Base-by-base conservation (phyloP, 2,329 filamentous ascomycete species). In the Tothia fuscella region DNA sequence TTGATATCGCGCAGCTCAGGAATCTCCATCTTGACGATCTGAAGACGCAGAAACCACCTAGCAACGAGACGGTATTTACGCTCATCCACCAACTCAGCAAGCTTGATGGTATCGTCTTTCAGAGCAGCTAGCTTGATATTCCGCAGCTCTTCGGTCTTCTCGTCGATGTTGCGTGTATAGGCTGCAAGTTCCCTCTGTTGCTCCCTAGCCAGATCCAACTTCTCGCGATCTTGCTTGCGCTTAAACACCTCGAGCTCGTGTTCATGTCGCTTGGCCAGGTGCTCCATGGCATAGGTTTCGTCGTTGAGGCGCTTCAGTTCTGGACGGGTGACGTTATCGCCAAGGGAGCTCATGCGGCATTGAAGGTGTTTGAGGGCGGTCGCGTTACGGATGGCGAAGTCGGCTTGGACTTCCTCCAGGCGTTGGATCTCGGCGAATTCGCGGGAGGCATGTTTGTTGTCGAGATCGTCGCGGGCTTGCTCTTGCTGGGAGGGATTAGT, bases 141-240 rank as follows among this genome's bases (percentile, higher is more conserved):
- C 10, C 21, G 6, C 7, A 19, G 28, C 7, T 32, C 20, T 12
- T 2, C 36, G 12, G 17, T 14, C 13, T 37, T 25, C 7, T 32
- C 25, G 6, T 40, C 36, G 16, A 44, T 26, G 22, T 22, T 40
- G 14, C 26, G 22, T n/a, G 25, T n/a, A 12, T 28, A 33, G 14
- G 39, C 42, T 14, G 31, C 42, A 6, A 44, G 10, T 13, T 44
- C 42, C 35, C 34, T 38, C 32, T 44, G 25, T 35, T 44, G 42
- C 28, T 44, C 22, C 17, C 42, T 22, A 9, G 26, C 25, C 7
- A 39, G 31, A n/a, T 44, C 36, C 6, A 39, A 36, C 17, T 35
- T 40, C 29, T 44, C 33, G 12, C 35, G 20, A 7, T 38, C 36
- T 28, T 44, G 42, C 20, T 31, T 19, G 22, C 42, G 36, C 7